These are phyloP conservation scores for Chaetomium fimeti DNA, from an alignment of 495 filamentous ascomycete species.

Conservation along the genomic window DNA sequence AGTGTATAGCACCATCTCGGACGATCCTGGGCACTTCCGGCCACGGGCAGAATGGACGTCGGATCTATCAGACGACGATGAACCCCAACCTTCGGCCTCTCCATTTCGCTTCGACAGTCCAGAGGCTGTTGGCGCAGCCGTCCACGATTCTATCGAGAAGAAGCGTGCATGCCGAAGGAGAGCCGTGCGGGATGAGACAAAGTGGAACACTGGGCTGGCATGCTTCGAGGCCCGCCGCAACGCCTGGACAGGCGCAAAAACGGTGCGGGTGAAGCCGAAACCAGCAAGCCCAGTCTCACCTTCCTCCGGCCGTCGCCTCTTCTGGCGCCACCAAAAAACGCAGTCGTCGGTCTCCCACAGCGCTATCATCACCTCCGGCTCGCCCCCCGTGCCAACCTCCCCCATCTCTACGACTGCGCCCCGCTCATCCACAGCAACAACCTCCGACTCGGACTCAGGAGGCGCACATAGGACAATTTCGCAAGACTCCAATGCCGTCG, in stretches of 20 bases:
- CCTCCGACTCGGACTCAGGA: conserved; percentile 27
- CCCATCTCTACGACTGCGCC: conserved; percentile 29
- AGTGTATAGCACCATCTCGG: conserved; percentile 48
- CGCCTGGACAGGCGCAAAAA: conserved; percentile 79
- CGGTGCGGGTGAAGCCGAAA: conserved; percentile 43
- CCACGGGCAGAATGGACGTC: conserved; percentile 50
- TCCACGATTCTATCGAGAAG: conserved; percentile 39
- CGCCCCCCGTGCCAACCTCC: conserved; percentile 27
- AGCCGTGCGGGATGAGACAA: conserved; percentile 68
- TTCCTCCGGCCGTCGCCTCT: conserved; percentile 29
- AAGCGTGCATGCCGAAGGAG: conserved; percentile 60
- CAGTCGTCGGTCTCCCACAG: conserved; percentile 37
- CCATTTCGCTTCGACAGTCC: conserved; percentile 66
- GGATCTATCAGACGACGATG: conserved; percentile 46
- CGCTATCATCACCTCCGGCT: conserved; percentile 13
- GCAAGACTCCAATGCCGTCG: conserved; percentile 18
- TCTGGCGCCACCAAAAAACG: conserved; percentile 34
- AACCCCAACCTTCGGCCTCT: conserved; percentile 29
- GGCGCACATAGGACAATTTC: conserved; percentile 24
- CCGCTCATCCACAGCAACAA: conserved; percentile 25
- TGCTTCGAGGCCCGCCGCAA: conserved; percentile 74
- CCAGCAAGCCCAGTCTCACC: conserved; percentile 37
- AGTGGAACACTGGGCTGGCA: conserved; percentile 77
- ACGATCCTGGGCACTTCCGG: conserved; percentile 43
- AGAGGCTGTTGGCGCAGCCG: conserved; percentile 54